Evolutionary conservation across 1,139 yeast genomes (phyloP), one percentile per base, ranked within the genome.

Genomic region (Suzukiozyma palmioleophila): DNA sequence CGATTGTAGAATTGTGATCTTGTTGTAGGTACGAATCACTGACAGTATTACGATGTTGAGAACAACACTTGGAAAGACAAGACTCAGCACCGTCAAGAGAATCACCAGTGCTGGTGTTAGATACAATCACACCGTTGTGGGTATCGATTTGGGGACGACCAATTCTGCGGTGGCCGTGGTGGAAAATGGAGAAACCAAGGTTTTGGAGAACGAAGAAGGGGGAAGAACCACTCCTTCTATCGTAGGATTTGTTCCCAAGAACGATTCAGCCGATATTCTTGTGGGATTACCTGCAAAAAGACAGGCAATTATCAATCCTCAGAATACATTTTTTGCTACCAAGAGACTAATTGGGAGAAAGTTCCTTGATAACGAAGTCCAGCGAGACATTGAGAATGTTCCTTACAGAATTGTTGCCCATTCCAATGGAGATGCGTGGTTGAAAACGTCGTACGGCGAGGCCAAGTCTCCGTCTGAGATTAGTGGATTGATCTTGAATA

Each of bases 101-200:
- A 13, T 6, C 3, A 28, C 18, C 11, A 9, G 24, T 3, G n/a
- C 14, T 16, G 16, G 26, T 7, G 30, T 14, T 25, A 42, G 52
- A 28, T 41, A 33, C 32, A 44, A 44, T 31, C 66, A 59, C 34
- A 47, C 57, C 8, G 88, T 84, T 2, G 75, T 84, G 38, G 94
- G 94, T 33, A 83, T 84, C 43, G 94, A 84, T 56, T 60, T 84
- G 36, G 94, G 94, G 11, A 84, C 94, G 4, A 84, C 94, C 11
- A 84, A 84, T 52, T 83, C 90, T 11, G 92, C 92, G 0, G 92
- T 83, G 8, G 92, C 92, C 0, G 63, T 81, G 33, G 77, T 81
- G 47, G 70, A 73, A 44, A 75, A 77, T 1, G 59, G 66, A 29
- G 60, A 59, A 28, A 75, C 85, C 10, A 60, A 60, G 44, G 82